Conservation (phyloP, 495 filamentous ascomycete species). For the Lasiosphaeria ovina region DNA sequence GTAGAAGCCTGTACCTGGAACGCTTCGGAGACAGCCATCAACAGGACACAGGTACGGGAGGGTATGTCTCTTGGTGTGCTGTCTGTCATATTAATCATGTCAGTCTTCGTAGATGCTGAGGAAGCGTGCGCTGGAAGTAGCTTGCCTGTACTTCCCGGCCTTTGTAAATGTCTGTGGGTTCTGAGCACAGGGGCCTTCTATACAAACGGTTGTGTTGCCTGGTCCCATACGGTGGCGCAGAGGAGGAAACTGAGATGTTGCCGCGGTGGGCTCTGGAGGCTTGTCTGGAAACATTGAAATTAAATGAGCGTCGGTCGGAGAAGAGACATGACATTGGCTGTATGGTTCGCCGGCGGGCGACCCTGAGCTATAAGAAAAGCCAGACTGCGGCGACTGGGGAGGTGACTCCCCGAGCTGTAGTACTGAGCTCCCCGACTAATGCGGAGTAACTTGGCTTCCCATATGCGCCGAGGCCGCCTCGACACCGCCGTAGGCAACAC, state of each 20-base stretch:
- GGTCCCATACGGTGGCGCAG: background rate
- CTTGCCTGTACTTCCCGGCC: conserved; percentile 3
- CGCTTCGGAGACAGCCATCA: background rate
- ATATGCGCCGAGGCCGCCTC: conserved; percentile 8
- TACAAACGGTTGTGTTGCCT: conserved; percentile 2
- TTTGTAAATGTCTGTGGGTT: conserved; percentile 1
- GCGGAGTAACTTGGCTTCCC: conserved; percentile 7
- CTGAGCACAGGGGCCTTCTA: conserved; percentile 1
- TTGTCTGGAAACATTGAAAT: background rate
- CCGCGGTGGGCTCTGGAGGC: background rate
- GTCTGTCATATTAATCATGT: background rate
- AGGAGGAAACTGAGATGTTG: background rate
- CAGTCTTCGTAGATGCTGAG: background rate
- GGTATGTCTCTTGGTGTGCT: background rate
- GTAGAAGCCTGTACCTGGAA: background rate
- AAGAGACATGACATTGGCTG: background rate
- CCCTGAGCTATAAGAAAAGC: conserved; percentile 1
- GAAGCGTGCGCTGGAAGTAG: background rate
- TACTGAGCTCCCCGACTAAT: conserved; percentile 8
- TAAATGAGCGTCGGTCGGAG: background rate
- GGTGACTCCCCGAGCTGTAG: background rate
- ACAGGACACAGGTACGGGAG: background rate
- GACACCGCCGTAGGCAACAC: background rate
- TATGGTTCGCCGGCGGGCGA: background rate
- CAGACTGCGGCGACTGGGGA: conserved; percentile 9